These are phyloP conservation scores for Dissophora globulifera DNA, from an alignment of 192 early-diverging fungal genomes.

Conservation along the genomic window DNA sequence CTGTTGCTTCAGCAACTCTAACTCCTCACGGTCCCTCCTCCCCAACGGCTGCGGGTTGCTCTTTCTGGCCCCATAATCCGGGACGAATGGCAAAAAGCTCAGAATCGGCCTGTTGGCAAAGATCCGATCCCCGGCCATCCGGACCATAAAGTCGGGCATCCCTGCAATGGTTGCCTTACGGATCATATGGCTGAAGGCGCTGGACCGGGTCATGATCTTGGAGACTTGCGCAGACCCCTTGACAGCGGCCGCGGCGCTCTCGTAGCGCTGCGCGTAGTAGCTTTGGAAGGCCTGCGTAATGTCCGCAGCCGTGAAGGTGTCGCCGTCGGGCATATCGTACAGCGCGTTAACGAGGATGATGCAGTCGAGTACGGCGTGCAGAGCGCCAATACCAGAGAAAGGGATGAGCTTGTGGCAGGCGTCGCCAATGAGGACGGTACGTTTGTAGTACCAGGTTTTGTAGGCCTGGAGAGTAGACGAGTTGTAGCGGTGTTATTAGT, in stretches of 20 bases:
- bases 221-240: constrained; percentile 13
- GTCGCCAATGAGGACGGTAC: constrained; percentile 28
- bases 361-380: constrained; percentile 23
- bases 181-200: not conserved
- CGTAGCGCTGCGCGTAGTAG: constrained; percentile 24
- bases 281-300: constrained; percentile 25
- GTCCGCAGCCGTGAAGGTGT: constrained; percentile 12
- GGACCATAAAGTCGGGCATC: constrained; percentile 9
- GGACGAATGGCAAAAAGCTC: constrained; percentile 20
- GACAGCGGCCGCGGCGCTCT: constrained; percentile 24
- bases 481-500: no score
- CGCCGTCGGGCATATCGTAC: constrained; percentile 32
- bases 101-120: constrained; percentile 22
- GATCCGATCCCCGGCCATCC: constrained; percentile 5
- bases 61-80: constrained; percentile 16
- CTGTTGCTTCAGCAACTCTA: not conserved
- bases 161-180: constrained; percentile 17
- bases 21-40: constrained; percentile 15
- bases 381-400: constrained; percentile 16
- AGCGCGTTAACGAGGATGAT: constrained; percentile 24
- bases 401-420: constrained; percentile 28
- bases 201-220: not conserved
- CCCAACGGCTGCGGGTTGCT: constrained; percentile 16
- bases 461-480: constrained; percentile 4
- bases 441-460: constrained; percentile 34